Conservation (phyloP, 2,329 filamentous ascomycete genomes). For the Plectosphaerella plurivora region DNA sequence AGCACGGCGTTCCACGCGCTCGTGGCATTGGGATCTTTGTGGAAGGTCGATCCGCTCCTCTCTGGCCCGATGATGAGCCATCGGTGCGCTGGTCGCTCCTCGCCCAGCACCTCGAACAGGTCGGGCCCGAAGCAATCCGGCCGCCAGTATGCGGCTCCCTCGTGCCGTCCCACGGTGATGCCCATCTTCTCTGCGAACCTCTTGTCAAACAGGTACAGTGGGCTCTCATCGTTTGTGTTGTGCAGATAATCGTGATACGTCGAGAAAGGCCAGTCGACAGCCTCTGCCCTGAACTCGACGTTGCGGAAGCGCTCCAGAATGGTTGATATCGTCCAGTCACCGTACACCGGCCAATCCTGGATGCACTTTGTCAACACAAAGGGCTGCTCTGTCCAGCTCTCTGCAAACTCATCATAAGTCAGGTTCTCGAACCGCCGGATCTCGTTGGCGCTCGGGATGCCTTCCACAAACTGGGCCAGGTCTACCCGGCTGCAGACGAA, state of each 20-base stretch:
- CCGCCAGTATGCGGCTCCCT: slow-evolving; percentile 63
- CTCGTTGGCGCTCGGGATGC: slow-evolving; percentile 69
- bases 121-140: slow-evolving; percentile 84
- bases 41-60: slow-evolving; percentile 87
- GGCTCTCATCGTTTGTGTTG: slow-evolving; percentile 77
- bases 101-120: slow-evolving; percentile 73
- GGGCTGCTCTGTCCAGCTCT: slow-evolving; percentile 71
- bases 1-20: slow-evolving; percentile 88
- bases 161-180: slow-evolving; percentile 53
- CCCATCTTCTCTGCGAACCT: slow-evolving; percentile 83
- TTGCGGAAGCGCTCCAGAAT: slow-evolving; percentile 62
- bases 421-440: slow-evolving; percentile 69
- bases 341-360: slow-evolving; percentile 73
- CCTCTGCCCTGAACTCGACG: slow-evolving; percentile 79
- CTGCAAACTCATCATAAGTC: slow-evolving; percentile 67
- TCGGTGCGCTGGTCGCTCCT: slow-evolving; percentile 77
- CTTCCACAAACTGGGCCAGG: slow-evolving; percentile 59
- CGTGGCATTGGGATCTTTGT: slow-evolving; percentile 73
- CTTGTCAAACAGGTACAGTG: slow-evolving; percentile 87
- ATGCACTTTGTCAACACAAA: slow-evolving; percentile 85
- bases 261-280: slow-evolving; percentile 85
- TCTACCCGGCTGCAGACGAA: slow-evolving; percentile 82
- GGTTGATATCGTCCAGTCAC: slow-evolving; percentile 66
- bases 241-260: slow-evolving; percentile 81
- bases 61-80: slow-evolving; percentile 91